Base-by-base conservation (phyloP, 116 monocot species). In the Dioscorea cayenensis region DNA sequence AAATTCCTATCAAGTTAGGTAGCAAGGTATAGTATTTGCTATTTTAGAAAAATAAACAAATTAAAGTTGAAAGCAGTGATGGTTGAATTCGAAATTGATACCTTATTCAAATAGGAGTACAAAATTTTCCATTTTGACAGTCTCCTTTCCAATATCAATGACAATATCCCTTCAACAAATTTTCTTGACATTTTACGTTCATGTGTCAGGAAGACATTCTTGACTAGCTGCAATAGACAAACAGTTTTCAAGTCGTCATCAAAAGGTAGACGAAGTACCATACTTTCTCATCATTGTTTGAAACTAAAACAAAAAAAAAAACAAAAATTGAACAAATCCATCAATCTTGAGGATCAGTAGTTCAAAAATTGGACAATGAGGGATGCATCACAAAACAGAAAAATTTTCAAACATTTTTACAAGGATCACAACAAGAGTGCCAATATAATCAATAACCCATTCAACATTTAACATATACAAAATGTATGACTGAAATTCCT, bases 171-270 rank as follows among this genome's bases (percentile, higher is more conserved):
- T 70, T 82, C 82, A 23, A 82, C 68, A 63, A 82, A 64, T 62
- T 82, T 82, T 51, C 82, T 77, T 21, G 77, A 82, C 50, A 82
- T 77, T 69, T 74, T 82, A 8, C 82, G 65, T 60, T 82, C 82
- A 36, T 62, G 73, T 60, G 77, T 82, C 74, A 82, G 69, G 49
- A 82, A 82, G 6, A 77, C 35, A 82, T 82, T 82, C 61, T 82
- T 82, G 16, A 77, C 77, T 7, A 82, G 77, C 77, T 82, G 74
- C 71, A 49, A 77, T 28, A 55, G 5, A 16, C 55, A 55, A 18
- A n/a, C 10, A 51, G 51, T 51, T 14, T 14, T 14, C n/a, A 18
- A 55, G n/a, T 16, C 55, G n/a, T 55, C n/a, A 55, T 55, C 16
- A 55, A 55, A 16, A 14, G n/a, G 55, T 19, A 55, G 43, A 10